Conservation (phyloP, 2,329 filamentous ascomycete species). For the Cryphonectria nitschkei region DNA sequence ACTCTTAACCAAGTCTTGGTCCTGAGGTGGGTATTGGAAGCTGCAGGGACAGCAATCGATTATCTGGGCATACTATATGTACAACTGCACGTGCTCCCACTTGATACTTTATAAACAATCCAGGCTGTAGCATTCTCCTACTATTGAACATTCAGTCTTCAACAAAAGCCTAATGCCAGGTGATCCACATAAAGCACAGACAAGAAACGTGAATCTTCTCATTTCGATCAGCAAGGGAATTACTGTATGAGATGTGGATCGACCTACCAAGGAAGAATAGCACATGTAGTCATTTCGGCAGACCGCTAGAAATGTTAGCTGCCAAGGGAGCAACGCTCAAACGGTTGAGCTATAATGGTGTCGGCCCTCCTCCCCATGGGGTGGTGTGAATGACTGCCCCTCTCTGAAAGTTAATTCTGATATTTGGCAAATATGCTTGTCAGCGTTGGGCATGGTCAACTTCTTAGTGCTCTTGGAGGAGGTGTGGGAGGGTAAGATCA, state of each 20-base stretch:
- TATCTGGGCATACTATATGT: not conserved
- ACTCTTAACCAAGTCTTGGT: not conserved
- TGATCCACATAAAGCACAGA: not conserved
- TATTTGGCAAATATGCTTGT: not conserved
- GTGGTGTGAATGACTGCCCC: not conserved
- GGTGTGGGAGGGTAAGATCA: not conserved
- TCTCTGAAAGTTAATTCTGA: not conserved
- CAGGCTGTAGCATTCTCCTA: not conserved
- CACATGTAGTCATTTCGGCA: not conserved
- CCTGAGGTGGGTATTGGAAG: not conserved
- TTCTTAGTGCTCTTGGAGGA: not conserved
- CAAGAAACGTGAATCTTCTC: not conserved
- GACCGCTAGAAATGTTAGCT: not conserved
- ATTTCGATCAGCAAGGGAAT: not conserved
- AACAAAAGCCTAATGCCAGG: not conserved
- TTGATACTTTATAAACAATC: too few relatives aligned
- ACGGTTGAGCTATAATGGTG: not conserved
- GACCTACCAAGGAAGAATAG: not conserved
- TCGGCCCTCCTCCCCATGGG: not conserved
- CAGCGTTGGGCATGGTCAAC: not conserved
- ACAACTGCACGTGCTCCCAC: not conserved
- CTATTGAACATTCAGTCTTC: not conserved
- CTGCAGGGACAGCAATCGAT: not conserved
- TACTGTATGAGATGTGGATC: not conserved
- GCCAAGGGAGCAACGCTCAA: not conserved